Conservation (phyloP, 768 basidiomycete genomes). For the Leccinum boreale region DNA sequence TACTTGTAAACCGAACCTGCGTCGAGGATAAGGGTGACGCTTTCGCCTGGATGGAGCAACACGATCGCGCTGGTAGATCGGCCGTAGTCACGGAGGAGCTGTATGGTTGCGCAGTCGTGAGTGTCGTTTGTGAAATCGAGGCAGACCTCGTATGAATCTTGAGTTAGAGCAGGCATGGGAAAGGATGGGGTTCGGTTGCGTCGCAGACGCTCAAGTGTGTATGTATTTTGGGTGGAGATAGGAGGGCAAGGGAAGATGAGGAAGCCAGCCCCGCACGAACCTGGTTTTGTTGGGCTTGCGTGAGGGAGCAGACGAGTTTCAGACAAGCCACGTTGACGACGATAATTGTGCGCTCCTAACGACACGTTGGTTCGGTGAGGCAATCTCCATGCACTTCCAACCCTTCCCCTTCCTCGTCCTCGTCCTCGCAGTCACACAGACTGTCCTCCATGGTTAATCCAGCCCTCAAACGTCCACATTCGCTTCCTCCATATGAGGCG, state of each 20-base stretch:
- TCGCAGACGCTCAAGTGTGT: slow-evolving; percentile 33
- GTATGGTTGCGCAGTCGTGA: slow-evolving; percentile 58
- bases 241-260: slow-evolving; percentile 15
- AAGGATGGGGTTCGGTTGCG: slow-evolving; percentile 3
- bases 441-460: neutral
- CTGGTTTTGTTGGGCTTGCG: slow-evolving; percentile 35
- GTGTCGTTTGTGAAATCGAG: slow-evolving; percentile 73
- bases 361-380: slow-evolving; percentile 32
- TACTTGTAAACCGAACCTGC: slow-evolving; percentile 69
- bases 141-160: slow-evolving; percentile 57
- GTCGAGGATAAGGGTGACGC: slow-evolving; percentile 63
- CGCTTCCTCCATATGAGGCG: slow-evolving; percentile 34
- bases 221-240: slow-evolving; percentile 14
- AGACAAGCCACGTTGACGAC: slow-evolving; percentile 26
- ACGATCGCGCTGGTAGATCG: slow-evolving; percentile 50
- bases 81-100: slow-evolving; percentile 64
- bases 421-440: neutral
- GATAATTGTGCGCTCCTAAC: slow-evolving; percentile 29
- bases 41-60: slow-evolving; percentile 59
- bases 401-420: slow-evolving; percentile 35
- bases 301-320: slow-evolving; percentile 28
- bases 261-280: slow-evolving; percentile 22
- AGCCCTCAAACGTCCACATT: slow-evolving; percentile 37
- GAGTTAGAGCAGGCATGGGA: slow-evolving; percentile 57
- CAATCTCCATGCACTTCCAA: slow-evolving; percentile 15